Conservation (phyloP, 169 alveolate genomes). For the Plasmodium berghei region DNA sequence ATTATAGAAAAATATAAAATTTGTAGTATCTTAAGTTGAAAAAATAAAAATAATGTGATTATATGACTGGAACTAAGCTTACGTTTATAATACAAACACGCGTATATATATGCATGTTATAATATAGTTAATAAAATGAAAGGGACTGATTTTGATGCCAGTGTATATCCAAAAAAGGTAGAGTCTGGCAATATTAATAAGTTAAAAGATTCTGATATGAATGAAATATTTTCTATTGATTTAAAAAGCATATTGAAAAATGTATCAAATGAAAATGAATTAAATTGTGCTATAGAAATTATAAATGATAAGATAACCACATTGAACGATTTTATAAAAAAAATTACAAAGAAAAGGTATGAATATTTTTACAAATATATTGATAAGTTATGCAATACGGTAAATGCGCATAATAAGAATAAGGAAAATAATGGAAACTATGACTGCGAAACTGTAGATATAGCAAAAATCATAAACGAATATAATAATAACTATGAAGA, state of each 20-base stretch:
- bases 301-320: slow-evolving; percentile 39
- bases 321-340: slow-evolving; percentile 49
- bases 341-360: slow-evolving; percentile 51
- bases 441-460: neutral
- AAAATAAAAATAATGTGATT: neutral
- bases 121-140: neutral
- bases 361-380: slow-evolving; percentile 65
- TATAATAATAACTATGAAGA: slow-evolving; percentile 30
- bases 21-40: too few relatives aligned
- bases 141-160: slow-evolving; percentile 12
- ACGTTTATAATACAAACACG: neutral
- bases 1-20: too few relatives aligned
- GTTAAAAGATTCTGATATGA: neutral
- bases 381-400: slow-evolving; percentile 30
- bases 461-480: slow-evolving; percentile 15
- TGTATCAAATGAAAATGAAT: slow-evolving; percentile 39
- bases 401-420: slow-evolving; percentile 27
- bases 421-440: too few relatives aligned
- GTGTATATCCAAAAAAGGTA: neutral
- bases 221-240: slow-evolving; percentile 29
- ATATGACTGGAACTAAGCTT: neutral
- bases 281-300: slow-evolving; percentile 39
- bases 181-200: neutral
- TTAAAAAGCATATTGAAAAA: slow-evolving; percentile 49
- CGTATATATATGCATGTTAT: neutral